phyloP scores from a whole-genome alignment of 352 stramenopile genomes.

The Paralagenidium karlingii region DNA sequence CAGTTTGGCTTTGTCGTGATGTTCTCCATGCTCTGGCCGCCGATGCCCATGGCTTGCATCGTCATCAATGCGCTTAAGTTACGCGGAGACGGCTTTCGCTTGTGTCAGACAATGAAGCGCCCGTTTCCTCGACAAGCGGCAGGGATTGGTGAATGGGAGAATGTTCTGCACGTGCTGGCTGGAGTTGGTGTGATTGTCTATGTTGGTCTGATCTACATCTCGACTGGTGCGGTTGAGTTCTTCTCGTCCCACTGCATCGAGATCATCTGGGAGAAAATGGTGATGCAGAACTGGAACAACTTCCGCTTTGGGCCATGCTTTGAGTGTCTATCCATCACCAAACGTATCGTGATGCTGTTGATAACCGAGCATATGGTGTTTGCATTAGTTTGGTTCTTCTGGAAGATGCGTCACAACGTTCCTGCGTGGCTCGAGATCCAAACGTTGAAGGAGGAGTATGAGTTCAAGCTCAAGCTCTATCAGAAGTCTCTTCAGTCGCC shows the following conservation, averaged over 20 bases:
- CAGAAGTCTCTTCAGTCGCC: slow-evolving; percentile 16
- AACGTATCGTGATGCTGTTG: slow-evolving; percentile 69
- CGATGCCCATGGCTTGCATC: slow-evolving; percentile 67
- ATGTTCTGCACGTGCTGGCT: slow-evolving; percentile 52
- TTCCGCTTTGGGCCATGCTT: slow-evolving; percentile 71
- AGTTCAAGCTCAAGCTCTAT: slow-evolving; percentile 66
- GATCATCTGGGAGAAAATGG: slow-evolving; percentile 38
- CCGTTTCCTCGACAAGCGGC: slow-evolving; percentile 60
- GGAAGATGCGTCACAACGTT: slow-evolving; percentile 46
- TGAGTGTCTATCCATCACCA: slow-evolving; percentile 58
- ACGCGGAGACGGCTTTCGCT: slow-evolving; percentile 53
- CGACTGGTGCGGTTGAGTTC: slow-evolving; percentile 67
- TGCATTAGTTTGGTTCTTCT: slow-evolving; percentile 49
- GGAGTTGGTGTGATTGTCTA: slow-evolving; percentile 62
- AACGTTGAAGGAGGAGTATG: slow-evolving; percentile 50
- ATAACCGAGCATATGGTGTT: slow-evolving; percentile 55
- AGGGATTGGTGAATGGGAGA: slow-evolving; percentile 63
- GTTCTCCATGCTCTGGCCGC: slow-evolving; percentile 78
- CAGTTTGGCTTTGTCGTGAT: slow-evolving; percentile 81
- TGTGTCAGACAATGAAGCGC: slow-evolving; percentile 59
- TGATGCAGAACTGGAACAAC: slow-evolving; percentile 33
- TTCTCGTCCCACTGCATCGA: slow-evolving; percentile 30
- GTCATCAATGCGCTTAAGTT: slow-evolving; percentile 72
- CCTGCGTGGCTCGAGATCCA: slow-evolving; percentile 46
- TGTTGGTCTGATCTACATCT: slow-evolving; percentile 65